Evolutionary conservation across 345 rosid genomes (phyloP), one percentile per base, ranked within the genome.

Genomic region (Arabidopsis suecica): DNA sequence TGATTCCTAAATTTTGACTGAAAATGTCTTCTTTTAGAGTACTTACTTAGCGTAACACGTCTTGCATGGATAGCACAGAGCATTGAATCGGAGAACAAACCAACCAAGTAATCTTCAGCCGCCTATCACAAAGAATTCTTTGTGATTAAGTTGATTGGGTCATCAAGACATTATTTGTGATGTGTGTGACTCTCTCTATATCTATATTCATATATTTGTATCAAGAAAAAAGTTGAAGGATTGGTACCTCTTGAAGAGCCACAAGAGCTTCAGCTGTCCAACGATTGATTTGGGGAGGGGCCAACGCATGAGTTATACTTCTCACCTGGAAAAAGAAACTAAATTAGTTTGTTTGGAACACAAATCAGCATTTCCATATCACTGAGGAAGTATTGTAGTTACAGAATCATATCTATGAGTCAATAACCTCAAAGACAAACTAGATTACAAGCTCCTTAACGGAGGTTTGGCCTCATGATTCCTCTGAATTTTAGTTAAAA

Each of bases 31-130:
- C 5, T 14, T 14, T 16, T 14, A 64, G 5, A 77, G 81, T 34
- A 60, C 96, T 87, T 85, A 94, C 98, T 92, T 30, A 95, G 84
- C 64, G 98, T 95, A 66, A 95, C 93, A 58, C 98, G 98, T 72
- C 75, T 90, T 42, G 98, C 98, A 82, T 92, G 99, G 79, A 92
- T 76, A 49, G 98, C 91, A 80, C 98, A 95, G 0, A 95, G 84
- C 97, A 88, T 85, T 33, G 89, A 84, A 80, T 92, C 97, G 73
- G 84, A 87, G 75, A 95, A 92, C 84, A 95, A 68, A 63, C 78
- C 81, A 61, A 89, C 82, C 69, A 95, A 49, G 81, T 68, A 89
- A 54, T 90, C 97, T 81, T 95, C 99, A 11, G 99, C 96, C 32
- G 97, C 98, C 99, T 95, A 79, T 62, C 61, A 58, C 56, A 50